These are phyloP conservation scores for Cercospora zeina DNA, from an alignment of 2,329 filamentous ascomycete species.

Conservation along the genomic window DNA sequence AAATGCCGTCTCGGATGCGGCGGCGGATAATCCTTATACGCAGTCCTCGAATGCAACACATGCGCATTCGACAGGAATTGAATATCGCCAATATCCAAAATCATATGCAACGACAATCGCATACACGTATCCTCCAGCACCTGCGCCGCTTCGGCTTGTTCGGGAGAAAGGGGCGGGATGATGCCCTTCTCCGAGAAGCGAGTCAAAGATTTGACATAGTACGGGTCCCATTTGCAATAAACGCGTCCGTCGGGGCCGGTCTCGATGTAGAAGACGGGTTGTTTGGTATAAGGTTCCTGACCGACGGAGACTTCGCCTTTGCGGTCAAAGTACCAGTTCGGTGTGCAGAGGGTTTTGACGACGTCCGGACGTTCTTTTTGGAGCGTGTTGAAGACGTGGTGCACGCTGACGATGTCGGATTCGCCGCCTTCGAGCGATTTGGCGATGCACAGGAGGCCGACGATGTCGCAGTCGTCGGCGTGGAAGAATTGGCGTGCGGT, in stretches of 20 bases:
- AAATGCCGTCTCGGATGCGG: constrained; percentile 72
- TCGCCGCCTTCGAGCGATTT: constrained; percentile 79
- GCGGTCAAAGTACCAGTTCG: constrained; percentile 89
- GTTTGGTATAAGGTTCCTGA: constrained; percentile 55
- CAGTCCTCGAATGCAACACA: constrained; percentile 77
- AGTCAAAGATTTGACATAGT: constrained; percentile 74
- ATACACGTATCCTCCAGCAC: constrained; percentile 76
- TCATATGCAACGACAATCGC: constrained; percentile 75
- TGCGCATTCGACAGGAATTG: constrained; percentile 83
- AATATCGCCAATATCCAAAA: constrained; percentile 82
- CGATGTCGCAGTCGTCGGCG: constrained; percentile 77
- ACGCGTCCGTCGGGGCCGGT: constrained; percentile 68
- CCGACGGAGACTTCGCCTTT: constrained; percentile 79
- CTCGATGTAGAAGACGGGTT: constrained; percentile 71
- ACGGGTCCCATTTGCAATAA: constrained; percentile 88
- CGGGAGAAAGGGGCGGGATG: constrained; percentile 69
- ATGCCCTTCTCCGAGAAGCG: constrained; percentile 70
- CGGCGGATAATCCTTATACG: constrained; percentile 70
- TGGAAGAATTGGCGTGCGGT: constrained; percentile 86
- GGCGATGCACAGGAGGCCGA: constrained; percentile 78
- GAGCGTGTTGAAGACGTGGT: constrained; percentile 79
- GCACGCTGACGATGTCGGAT: constrained; percentile 75
- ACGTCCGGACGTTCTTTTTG: constrained; percentile 75
- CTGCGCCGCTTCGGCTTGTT: constrained; percentile 66
- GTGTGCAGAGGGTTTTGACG: constrained; percentile 69